Conservation (phyloP, 495 filamentous ascomycete species). For the Penicillium herquei region DNA sequence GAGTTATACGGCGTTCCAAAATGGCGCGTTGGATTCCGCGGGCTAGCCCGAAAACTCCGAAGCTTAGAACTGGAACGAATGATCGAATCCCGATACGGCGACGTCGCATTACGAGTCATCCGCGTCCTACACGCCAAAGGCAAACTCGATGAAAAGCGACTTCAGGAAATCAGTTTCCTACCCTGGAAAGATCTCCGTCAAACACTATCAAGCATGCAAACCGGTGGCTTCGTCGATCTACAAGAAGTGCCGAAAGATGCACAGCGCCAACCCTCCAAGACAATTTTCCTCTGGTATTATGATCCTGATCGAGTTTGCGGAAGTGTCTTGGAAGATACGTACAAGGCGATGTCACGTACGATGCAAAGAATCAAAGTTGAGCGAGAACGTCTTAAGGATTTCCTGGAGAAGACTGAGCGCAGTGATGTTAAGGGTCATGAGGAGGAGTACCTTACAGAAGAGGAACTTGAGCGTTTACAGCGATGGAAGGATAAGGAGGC, state of each 20-base stretch:
- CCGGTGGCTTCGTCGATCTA: slow-evolving; percentile 76
- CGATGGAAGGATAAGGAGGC: slow-evolving; percentile 72
- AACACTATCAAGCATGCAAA: slow-evolving; percentile 77
- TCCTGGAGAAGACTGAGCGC: slow-evolving; percentile 74
- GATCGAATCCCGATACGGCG: slow-evolving; percentile 72
- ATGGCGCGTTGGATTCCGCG: slow-evolving; percentile 78
- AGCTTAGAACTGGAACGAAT: slow-evolving; percentile 75
- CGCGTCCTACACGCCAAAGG: slow-evolving; percentile 82
- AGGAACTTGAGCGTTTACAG: slow-evolving; percentile 63
- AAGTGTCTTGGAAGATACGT: slow-evolving; percentile 70
- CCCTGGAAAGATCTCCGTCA: slow-evolving; percentile 77
- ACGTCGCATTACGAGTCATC: slow-evolving; percentile 70
- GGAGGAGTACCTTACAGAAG: slow-evolving; percentile 67
- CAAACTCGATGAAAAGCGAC: slow-evolving; percentile 85
- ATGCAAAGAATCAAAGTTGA: slow-evolving; percentile 75
- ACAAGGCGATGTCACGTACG: slow-evolving; percentile 85
- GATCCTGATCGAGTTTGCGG: slow-evolving; percentile 67
- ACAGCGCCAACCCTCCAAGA: slow-evolving; percentile 72
- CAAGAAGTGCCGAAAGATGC: slow-evolving; percentile 89
- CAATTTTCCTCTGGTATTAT: slow-evolving; percentile 88
- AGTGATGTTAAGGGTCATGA: slow-evolving; percentile 80
- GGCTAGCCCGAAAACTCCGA: slow-evolving; percentile 63
- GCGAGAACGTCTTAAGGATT: slow-evolving; percentile 58
- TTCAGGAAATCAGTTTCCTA: slow-evolving; percentile 71
- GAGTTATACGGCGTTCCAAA: slow-evolving; percentile 54